Percentiles rank a stretch among this genome's conserved stretches.
Conservation (phyloP, 1,284 basidiomycete species). For the Trichosporon inkin region DNA sequence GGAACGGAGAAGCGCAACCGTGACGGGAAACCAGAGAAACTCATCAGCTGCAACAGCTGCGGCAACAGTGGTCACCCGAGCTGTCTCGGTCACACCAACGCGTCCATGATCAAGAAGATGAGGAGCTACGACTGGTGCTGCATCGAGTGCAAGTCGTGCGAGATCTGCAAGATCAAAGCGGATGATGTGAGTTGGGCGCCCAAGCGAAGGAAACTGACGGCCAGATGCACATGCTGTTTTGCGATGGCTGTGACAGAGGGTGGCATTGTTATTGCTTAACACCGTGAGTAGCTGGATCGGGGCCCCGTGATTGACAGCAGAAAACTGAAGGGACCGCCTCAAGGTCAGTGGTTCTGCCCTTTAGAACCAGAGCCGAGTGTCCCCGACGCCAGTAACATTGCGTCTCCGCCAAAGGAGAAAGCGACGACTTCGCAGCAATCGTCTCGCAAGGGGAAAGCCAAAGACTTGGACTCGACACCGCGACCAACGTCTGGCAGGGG, state of each 20-base stretch:
- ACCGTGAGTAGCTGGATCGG: slow-evolving; percentile 53
- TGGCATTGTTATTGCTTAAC: slow-evolving; percentile 87
- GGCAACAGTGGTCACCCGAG: slow-evolving; percentile 59
- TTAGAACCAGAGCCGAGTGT: slow-evolving; percentile 13
- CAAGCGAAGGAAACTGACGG: neutral
- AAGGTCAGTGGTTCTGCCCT: slow-evolving; percentile 55
- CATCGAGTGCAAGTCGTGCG: slow-evolving; percentile 88
- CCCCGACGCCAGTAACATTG: slow-evolving; percentile 2
- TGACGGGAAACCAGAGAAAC: slow-evolving; percentile 30
- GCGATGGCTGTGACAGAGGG: slow-evolving; percentile 90
- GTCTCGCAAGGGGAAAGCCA: slow-evolving; percentile 19
- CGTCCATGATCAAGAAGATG: slow-evolving; percentile 32
- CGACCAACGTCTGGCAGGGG: neutral
- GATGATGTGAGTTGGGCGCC: slow-evolving; percentile 67
- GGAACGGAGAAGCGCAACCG: slow-evolving; percentile 24
- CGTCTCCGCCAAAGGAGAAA: slow-evolving; percentile 19
- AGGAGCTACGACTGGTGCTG: slow-evolving; percentile 80
- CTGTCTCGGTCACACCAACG: slow-evolving; percentile 56
- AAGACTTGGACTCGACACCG: slow-evolving; percentile 7
- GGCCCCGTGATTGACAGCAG: neutral
- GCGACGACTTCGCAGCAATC: neutral
- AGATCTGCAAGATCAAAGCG: slow-evolving; percentile 77
- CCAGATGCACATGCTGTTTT: slow-evolving; percentile 80
- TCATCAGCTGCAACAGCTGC: slow-evolving; percentile 41
- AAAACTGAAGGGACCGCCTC: slow-evolving; percentile 62